Base-by-base conservation (phyloP, 768 basidiomycete genomes). In the Tylopilus felleus region DNA sequence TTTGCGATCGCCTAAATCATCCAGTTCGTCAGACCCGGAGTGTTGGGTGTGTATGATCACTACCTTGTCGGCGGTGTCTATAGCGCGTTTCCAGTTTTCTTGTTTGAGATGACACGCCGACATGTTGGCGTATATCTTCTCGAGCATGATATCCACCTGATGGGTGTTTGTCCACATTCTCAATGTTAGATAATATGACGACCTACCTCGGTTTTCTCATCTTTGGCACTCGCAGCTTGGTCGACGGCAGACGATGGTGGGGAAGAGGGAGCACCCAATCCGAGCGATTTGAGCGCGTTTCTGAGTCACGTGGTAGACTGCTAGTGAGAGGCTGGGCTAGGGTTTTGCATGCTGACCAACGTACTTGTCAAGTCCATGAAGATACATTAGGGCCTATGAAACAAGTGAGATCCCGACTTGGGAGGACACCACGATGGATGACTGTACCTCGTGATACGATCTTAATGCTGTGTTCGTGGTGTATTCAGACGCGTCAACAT, bases 41-140 rank as follows among this genome's bases (percentile, higher is more conserved):
- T 27, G 25, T 31, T 17, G 13, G 17, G 38, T 6, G 8, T 31
- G 17, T 10, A 10, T 16, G 10, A 10, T 28, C 22, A 65, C 16
- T 41, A 80, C 90, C 78, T 92, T 88, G 61, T 92, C 84, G 22
- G 91, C 88, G n/a, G 88, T 85, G 60, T 93, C 88, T 48, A 81
- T 66, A 0, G 85, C 86, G 14, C 91, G 82, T 63, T 83, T 81
- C 87, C 87, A 93, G 64, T 90, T 93, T 44, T 76, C 75, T 47
- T 82, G 82, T 70, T 90, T 91, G 63, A 93, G 72, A 66, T 93
- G 88, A 60, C 89, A 90, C 6, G 88, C 89, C 3, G 85, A 82
- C 86, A 90, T 88, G 52, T 93, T 93, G 4, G 88, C 81, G 58
- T 93, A 89, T 43, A 92, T 82, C 73, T 88, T 93, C 70, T 89